Base-by-base conservation (phyloP, 179 eudicot genomes). In the Dionaea muscipula region DNA sequence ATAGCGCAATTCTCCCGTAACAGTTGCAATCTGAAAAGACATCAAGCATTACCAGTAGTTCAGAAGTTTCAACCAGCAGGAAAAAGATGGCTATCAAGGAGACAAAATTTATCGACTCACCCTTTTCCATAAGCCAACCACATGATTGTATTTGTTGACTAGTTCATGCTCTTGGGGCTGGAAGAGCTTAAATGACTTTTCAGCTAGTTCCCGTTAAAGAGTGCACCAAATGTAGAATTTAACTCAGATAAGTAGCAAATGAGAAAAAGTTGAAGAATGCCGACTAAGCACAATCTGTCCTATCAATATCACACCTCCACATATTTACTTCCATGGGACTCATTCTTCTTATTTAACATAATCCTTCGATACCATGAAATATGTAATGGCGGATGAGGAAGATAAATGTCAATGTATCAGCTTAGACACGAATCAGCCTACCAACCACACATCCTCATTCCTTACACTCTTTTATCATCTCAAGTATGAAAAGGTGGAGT, bases 61-160 rank as follows among this genome's bases (percentile, higher is more conserved):
- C 63, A 63, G 51, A 54, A 48, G 17, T 5, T 45, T 45, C 49
- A 16, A 17, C 24, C 49, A 2, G 9, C 24, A 45, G 49, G 49
- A 47, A 12, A 24, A 47, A 33, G 21, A 22, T 37, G 27, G 10
- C 64, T 14, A 41, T 24, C 36, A 48, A 45, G 53, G 58, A 44
- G 14, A 51, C 51, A 18, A 15, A 2, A 49, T 14, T 15, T 39
- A 40, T 56, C 20, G 5, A 80, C 97, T 86, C 72, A 90, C 97
- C 72, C 97, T 84, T 80, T 72, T 81, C 97, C 95, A 86, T 37
- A 80, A 71, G 71, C 84, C 76, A 72, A 90, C 84, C 49, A 83
- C 94, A 60, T 68, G 75, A 54, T 90, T 86, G 57, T 90, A 82
- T 72, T 82, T 84, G 78, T 71, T 82, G 66, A 80, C 73, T 43